Evolutionary conservation across 1,284 basidiomycete species (phyloP).

Genomic region (Gomphus sp.): DNA sequence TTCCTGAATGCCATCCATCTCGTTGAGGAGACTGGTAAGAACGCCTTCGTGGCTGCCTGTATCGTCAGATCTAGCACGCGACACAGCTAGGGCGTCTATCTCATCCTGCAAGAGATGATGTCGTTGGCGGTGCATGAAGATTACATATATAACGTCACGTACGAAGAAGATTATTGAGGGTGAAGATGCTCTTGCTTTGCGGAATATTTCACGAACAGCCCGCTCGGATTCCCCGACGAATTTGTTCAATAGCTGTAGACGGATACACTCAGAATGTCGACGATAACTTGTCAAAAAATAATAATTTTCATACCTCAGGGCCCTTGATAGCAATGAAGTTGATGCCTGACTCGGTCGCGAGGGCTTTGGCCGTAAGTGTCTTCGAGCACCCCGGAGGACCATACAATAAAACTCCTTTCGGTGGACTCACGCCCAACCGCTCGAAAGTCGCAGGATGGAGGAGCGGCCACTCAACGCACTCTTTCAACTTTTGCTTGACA

Average conservation of each 20-base stretch:
- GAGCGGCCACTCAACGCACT: slow-evolving; percentile 94
- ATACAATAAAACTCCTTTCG: slow-evolving; percentile 87
- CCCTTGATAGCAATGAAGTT: slow-evolving; percentile 99
- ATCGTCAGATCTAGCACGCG: slow-evolving; percentile 59
- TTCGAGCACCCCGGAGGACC: slow-evolving; percentile 98
- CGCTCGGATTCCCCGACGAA: slow-evolving; percentile 97
- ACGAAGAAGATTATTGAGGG: slow-evolving; percentile 97
- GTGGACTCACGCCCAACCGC: slow-evolving; percentile 82
- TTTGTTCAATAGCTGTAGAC: slow-evolving; percentile 78
- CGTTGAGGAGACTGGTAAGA: slow-evolving; percentile 88
- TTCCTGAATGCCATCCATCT: slow-evolving; percentile 98
- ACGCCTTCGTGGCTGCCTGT: slow-evolving; percentile 71
- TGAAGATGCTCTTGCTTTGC: slow-evolving; percentile 87
- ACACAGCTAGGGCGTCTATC: slow-evolving; percentile 87
- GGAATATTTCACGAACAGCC: slow-evolving; percentile 90
- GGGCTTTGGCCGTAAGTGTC: slow-evolving; percentile 89
- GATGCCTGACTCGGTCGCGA: slow-evolving; percentile 90
- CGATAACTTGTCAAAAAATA: not conserved
- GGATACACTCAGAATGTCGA: too few relatives aligned
- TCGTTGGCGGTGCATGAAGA: not conserved
- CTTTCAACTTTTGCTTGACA: slow-evolving; percentile 76
- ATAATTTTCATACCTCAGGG: slow-evolving; percentile 71
- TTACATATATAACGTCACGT: slow-evolving; percentile 23
- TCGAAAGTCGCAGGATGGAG: slow-evolving; percentile 79
- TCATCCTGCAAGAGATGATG: slow-evolving; percentile 64